A percentile compares a stretch with the other conserved stretches of the same genome.
These are phyloP conservation scores for Phytopythium chamaehyphon DNA, from an alignment of 352 stramenopile species.

Conservation along the genomic window DNA sequence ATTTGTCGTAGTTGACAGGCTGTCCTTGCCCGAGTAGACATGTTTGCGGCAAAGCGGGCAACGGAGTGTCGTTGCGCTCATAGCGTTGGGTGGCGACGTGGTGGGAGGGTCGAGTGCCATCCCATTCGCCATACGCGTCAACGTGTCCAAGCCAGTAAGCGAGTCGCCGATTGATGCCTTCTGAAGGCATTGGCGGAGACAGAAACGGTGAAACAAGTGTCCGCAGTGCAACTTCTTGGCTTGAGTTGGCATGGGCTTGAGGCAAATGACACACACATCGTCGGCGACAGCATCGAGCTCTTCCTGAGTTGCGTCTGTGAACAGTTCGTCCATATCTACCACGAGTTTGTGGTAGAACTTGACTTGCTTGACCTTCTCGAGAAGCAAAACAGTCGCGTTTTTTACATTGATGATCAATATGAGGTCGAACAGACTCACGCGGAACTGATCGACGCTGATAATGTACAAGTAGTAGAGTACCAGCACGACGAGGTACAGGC, in stretches of 20 bases:
- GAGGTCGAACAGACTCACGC: constrained; percentile 73
- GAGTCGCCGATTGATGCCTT: constrained; percentile 55
- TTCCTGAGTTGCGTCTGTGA: constrained; percentile 45
- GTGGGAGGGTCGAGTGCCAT: constrained; percentile 23
- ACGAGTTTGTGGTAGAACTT: constrained; percentile 69
- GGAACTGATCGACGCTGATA: constrained; percentile 76
- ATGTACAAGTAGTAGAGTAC: constrained; percentile 81
- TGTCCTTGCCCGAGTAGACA: constrained; percentile 37
- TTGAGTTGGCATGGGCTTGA: constrained; percentile 62
- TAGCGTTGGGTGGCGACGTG: background rate
- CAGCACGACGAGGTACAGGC: constrained; percentile 59
- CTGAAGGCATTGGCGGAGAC: constrained; percentile 73
- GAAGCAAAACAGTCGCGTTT: constrained; percentile 57
- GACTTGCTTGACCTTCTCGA: constrained; percentile 66
- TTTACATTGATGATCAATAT: constrained; percentile 83
- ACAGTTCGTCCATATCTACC: constrained; percentile 62
- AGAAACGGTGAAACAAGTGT: constrained; percentile 70
- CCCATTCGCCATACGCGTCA: constrained; percentile 28
- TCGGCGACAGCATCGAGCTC: constrained; percentile 57
- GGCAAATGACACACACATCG: constrained; percentile 79
- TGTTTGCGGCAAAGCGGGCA: constrained; percentile 65
- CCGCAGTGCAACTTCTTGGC: constrained; percentile 74
- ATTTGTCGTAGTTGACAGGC: constrained; percentile 2
- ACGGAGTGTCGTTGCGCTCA: constrained; percentile 25
- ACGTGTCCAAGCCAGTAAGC: constrained; percentile 31